Conservation (phyloP, 805 yeast species). For the Cyberlindnera suaveolens region DNA sequence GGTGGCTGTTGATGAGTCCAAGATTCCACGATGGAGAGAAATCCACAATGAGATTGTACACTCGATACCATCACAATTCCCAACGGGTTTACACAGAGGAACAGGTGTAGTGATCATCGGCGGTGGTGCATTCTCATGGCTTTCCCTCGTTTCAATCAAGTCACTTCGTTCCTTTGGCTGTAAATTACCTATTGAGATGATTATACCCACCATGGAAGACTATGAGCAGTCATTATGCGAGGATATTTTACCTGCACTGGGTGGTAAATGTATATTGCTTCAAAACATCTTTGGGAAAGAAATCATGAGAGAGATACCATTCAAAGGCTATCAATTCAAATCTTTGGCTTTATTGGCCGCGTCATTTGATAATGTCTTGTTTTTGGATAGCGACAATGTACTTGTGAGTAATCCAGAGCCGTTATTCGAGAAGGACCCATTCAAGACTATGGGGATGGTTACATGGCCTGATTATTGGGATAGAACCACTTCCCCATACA, state of each 20-base stretch:
- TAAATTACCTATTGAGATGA: conserved; percentile 63
- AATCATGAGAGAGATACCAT: conserved; percentile 40
- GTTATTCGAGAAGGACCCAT: conserved; percentile 40
- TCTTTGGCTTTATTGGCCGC: conserved; percentile 69
- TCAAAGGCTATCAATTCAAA: conserved; percentile 65
- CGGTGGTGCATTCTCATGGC: conserved; percentile 52
- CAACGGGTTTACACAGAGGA: conserved; percentile 11
- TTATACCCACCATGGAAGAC: conserved; percentile 58
- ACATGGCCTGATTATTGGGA: conserved; percentile 79
- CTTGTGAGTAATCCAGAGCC: conserved; percentile 44
- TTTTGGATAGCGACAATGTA: conserved; percentile 71
- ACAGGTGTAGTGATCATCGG: conserved; percentile 30
- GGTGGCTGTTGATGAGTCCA: conserved; percentile 27
- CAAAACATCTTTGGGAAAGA: conserved; percentile 55
- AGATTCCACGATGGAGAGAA: conserved; percentile 29
- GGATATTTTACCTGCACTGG: conserved; percentile 47
- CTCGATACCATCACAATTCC: conserved; percentile 37
- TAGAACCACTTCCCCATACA: conserved; percentile 57
- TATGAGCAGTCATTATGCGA: conserved; percentile 65
- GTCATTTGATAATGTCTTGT: conserved; percentile 64
- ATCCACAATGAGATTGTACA: conserved; percentile 40
- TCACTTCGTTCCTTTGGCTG: conserved; percentile 43
- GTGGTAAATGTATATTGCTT: conserved; percentile 60
- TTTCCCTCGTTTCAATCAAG: conserved; percentile 43
- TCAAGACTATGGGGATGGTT: conserved; percentile 42